Evolutionary conservation across 306 rosid species (phyloP), one percentile per base, ranked within the genome.

Genomic region (Casuarina equisetifolia): DNA sequence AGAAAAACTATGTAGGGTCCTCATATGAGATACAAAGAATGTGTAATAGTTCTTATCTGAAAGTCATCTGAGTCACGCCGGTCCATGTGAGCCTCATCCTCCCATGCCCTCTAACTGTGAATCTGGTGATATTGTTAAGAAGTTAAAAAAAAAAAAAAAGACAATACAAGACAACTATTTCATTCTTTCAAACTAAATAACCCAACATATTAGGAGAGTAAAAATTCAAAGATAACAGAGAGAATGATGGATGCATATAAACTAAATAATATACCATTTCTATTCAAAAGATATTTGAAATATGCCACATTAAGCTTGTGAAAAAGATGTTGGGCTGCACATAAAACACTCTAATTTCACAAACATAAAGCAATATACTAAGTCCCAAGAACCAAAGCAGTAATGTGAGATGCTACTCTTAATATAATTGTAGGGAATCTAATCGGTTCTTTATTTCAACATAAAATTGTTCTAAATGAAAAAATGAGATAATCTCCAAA

Each of bases 81-180:
- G 81, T 90, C 98, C 95, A 87, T 76, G 74, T 81, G 97, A 81
- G 98, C 98, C 82, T 88, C 96, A 39, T 90, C 90, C 75, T 95
- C 99, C 99, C 99, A 95, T 67, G 20, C 85, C 86, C 99, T 89
- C 99, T 98, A 95, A 82, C 92, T 91, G 77, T 95, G 97, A 84
- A 91, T 87, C 99, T 95, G 97, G 74, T 78, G 72, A 79, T 73
- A 85, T 70, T 70, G 72, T 74, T 57, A 69, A 69, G 80, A 83
- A 78, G 70, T 76, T 81, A 81, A 82, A 80, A 69, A 25, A 25
- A 25, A 25, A 84, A 81, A 69, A 46, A 62, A 74, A 74, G 38
- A 35, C 71, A 66, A 11, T 42, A 42, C 50, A 48, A 36, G 49
- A 54, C 25, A 62, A 6, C 46, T 67, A 2, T 25, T 9, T 66